Conservation (phyloP, 257 asterid genomes). For the Cynanchum wilfordii region DNA sequence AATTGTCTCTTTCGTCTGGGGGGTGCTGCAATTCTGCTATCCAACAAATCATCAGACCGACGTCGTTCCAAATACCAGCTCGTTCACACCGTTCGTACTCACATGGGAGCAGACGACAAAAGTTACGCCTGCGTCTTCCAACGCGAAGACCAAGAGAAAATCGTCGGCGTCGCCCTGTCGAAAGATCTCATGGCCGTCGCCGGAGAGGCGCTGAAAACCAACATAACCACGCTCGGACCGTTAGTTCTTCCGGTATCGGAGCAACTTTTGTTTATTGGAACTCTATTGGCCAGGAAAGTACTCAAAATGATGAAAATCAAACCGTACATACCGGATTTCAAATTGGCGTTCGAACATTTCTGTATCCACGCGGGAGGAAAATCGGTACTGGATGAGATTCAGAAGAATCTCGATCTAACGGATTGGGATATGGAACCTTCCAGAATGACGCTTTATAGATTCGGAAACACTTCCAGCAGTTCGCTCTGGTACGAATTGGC, state of each 20-base stretch:
- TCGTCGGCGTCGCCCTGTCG: constrained; percentile 30
- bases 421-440: constrained; percentile 53
- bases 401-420: constrained; percentile 33
- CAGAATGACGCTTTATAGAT: constrained; percentile 49
- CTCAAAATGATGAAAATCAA: constrained; percentile 29
- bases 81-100: constrained; percentile 47
- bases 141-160: constrained; percentile 35
- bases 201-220: constrained; percentile 37
- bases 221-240: constrained; percentile 40
- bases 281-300: constrained; percentile 34
- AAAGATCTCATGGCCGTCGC: constrained; percentile 41
- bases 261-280: constrained; percentile 36
- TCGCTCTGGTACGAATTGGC: constrained; percentile 49
- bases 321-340: constrained; percentile 44
- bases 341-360: constrained; percentile 44
- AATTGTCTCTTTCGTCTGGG: constrained; percentile 61
- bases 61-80: constrained; percentile 47
- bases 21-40: constrained; percentile 56
- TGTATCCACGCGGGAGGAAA: constrained; percentile 49
- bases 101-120: constrained; percentile 48
- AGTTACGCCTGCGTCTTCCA: constrained; percentile 50
- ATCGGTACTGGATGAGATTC: constrained; percentile 38
- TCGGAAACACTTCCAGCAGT: constrained; percentile 50
- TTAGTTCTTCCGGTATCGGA: constrained; percentile 52
- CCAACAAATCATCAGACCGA: constrained; percentile 36